phyloP scores from a whole-genome alignment of 805 yeast species.

The Teunomyces barrocoloradensis region DNA sequence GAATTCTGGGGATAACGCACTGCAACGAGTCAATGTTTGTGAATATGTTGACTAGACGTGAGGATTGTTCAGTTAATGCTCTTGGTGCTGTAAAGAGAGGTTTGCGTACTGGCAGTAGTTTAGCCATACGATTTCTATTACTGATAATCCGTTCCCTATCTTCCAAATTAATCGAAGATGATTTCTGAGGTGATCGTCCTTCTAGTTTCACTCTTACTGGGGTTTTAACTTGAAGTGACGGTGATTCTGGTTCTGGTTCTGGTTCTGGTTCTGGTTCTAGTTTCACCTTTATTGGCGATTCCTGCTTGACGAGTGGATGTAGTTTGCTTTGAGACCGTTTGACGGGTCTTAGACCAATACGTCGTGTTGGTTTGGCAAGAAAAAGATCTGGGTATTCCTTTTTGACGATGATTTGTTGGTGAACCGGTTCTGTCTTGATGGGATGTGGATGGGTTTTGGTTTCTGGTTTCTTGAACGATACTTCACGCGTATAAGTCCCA shows the following conservation, averaged over 20 bases:
- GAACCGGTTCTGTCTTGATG: not conserved
- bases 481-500: not conserved
- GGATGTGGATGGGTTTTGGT: not conserved
- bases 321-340: not conserved
- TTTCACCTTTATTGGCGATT: not conserved
- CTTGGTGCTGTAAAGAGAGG: not conserved
- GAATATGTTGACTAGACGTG: not conserved
- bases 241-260: not conserved
- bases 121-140: not conserved
- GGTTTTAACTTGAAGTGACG: not conserved
- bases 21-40: not conserved
- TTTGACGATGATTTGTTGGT: not conserved
- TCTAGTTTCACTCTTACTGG: not conserved
- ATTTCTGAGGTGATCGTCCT: not conserved
- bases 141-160: not conserved
- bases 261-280: not conserved
- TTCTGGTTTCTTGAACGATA: slow-evolving; percentile 2
- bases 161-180: not conserved
- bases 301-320: not conserved
- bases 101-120: slow-evolving; percentile 1
- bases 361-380: not conserved
- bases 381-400: not conserved
- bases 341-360: not conserved
- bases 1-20: slow-evolving; percentile 4
- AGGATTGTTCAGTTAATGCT: not conserved